These are phyloP conservation scores for slime mould (Dictyostelium discoideum) DNA, from an alignment of 78 protist species.

Conservation along the genomic window DNA sequence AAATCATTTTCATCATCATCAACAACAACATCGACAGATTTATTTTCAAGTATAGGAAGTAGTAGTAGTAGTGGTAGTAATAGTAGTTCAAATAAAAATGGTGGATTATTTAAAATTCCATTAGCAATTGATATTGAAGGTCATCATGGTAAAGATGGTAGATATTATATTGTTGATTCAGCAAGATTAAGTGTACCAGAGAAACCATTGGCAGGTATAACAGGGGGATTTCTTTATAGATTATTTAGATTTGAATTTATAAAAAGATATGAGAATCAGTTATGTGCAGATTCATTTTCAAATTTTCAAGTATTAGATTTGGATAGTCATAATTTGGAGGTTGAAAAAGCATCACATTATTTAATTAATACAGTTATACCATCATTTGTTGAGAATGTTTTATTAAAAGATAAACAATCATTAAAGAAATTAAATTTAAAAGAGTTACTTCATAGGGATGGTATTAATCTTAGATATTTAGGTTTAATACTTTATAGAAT, in stretches of 20 bases:
- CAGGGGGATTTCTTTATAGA: conserved; percentile 67
- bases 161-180: conserved; percentile 71
- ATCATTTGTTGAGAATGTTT: background rate
- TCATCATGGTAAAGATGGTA: conserved; percentile 73
- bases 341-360: conserved; percentile 43
- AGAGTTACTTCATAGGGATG: conserved; percentile 35
- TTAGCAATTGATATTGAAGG: conserved; percentile 81
- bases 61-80: background rate
- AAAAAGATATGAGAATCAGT: conserved; percentile 51
- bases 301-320: conserved; percentile 33
- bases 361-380: conserved; percentile 18
- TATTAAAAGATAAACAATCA: background rate
- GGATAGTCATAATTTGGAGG: conserved; percentile 12
- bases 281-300: conserved; percentile 79
- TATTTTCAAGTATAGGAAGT: background rate
- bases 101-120: conserved; percentile 17
- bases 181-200: conserved; percentile 70
- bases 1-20: background rate
- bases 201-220: conserved; percentile 47
- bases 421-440: conserved; percentile 46
- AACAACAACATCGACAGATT: background rate
- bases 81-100: background rate
- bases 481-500: conserved; percentile 28
- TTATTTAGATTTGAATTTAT: conserved; percentile 78
- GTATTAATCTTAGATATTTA: conserved; percentile 61